A percentile compares a stretch with the other conserved stretches of the same genome.
These are phyloP conservation scores for Vigna reflexopilosa DNA, from an alignment of 306 rosid genomes.

Conservation along the genomic window DNA sequence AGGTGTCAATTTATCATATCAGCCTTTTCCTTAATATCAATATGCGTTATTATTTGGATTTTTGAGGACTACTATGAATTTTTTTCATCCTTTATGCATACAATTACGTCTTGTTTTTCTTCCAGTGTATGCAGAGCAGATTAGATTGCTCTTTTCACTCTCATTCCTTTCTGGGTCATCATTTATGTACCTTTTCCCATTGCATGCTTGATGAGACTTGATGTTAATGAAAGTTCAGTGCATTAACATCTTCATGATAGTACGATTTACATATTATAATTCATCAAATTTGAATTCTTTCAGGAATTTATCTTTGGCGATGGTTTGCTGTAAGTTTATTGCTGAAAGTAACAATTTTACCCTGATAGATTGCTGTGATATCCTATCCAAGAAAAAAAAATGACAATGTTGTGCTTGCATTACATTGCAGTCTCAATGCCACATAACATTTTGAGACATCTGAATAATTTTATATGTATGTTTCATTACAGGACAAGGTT, in stretches of 20 bases:
- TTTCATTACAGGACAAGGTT: conserved; percentile 68
- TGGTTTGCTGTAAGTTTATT: not conserved
- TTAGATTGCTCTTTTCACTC: not conserved
- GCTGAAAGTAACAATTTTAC: conserved; percentile 15
- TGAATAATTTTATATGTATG: conserved; percentile 9
- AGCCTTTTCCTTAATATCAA: not conserved
- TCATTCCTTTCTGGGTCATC: not conserved
- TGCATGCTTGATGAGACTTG: not conserved
- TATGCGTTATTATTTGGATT: not conserved
- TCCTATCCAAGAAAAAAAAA: not conserved
- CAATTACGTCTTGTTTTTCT: not conserved
- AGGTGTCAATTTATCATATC: conserved; percentile 48
- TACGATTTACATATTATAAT: conserved; percentile 21
- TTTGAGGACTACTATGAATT: not conserved
- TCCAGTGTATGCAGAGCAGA: not conserved
- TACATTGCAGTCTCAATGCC: conserved; percentile 11
- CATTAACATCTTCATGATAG: not conserved
- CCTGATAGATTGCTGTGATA: conserved; percentile 11
- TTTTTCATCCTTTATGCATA: not conserved
- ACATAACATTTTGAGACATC: not conserved
- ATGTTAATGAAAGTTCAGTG: not conserved
- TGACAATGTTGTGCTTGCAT: conserved; percentile 3
- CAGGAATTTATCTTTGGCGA: not conserved
- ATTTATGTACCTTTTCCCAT: not conserved
- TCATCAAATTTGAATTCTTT: conserved; percentile 33